Base-by-base conservation (phyloP, 169 alveolate species). In the Perkinsus marinus region DNA sequence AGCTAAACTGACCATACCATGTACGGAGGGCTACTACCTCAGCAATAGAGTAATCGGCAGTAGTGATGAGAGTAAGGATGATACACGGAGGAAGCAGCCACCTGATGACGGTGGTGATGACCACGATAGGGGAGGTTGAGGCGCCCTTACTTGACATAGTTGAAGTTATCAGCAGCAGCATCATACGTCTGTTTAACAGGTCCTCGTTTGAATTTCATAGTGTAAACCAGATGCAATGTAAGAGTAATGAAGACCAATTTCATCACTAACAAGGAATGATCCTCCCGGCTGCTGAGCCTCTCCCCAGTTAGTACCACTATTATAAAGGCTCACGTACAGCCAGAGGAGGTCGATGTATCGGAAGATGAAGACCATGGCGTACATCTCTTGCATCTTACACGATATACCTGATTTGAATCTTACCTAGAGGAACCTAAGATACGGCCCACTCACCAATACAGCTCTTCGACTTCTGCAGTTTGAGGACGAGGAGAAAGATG, bases 371-470 rank as follows among this genome's bases (percentile, higher is more conserved):
- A 98, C 99, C 36, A 98, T 95, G 90, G 98, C 94, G 92, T 97
- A 98, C 93, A 98, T 95, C 95, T 98, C 99, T 94, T 98, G 99
- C 97, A 98, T 98, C 94, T 98, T 96, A 92, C 98, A 96, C 30
- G 99, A 97, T 68, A 98, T 96, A 0, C 99, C 99, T 94, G 39
- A 68, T 2, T 3, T 30, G 26, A 13, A 69, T 30, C 39, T 39
- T 13, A 26, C 90, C 90, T 6, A 10, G 5, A 30, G 5, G 30
- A 16, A 57, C 37, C 26, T 57, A 7, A 69, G 41, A 68, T 19
- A 68, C 90, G 13, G 39, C 16, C 17, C 3, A 69, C 90, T 38
- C 39, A 39, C 97, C 97, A 0, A 97, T 95, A 93, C 99, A 98
- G 93, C 96, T 97, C 93, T 97, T 97, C 89, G 98, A 94, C 90